Evolutionary conservation across 139 green algal species (phyloP).

Genomic region (Chlamydomonas schloesseri): DNA sequence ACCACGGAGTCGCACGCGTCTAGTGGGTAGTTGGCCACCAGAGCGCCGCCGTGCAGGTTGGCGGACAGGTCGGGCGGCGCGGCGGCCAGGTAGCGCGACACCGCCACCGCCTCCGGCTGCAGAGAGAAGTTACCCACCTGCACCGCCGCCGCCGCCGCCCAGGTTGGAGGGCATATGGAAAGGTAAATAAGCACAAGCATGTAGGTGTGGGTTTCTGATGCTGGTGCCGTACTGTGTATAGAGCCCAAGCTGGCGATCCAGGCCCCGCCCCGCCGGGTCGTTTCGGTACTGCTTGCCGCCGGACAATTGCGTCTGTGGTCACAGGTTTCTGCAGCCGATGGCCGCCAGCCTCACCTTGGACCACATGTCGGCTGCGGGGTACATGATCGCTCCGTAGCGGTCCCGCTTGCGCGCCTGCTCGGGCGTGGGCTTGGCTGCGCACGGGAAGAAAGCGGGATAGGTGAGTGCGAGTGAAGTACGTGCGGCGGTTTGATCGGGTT

Average conservation of each 20-base stretch:
- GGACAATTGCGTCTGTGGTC: too few species aligned
- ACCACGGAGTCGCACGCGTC: conserved; percentile 33
- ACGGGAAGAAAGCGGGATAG: neutral
- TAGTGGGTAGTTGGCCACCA: conserved; percentile 41
- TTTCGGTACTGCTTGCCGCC: too few species aligned
- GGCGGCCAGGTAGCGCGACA: neutral
- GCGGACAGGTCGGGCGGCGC: neutral
- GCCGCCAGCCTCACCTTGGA: conserved; percentile 14
- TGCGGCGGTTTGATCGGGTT: too few species aligned
- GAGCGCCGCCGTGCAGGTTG: conserved; percentile 35
- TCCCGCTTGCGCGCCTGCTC: neutral
- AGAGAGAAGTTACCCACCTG: conserved; percentile 1
- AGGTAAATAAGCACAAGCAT: too few species aligned
- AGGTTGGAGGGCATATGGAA: too few species aligned
- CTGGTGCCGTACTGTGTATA: too few species aligned
- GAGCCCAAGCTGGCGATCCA: too few species aligned
- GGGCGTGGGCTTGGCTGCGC: neutral
- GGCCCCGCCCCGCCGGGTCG: too few species aligned
- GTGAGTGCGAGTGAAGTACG: too few species aligned
- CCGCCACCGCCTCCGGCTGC: conserved; percentile 18
- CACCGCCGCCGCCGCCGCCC: too few species aligned
- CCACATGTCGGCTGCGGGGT: conserved; percentile 13
- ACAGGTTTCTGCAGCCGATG: too few species aligned
- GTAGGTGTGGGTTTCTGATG: too few species aligned
- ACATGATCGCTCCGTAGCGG: neutral